These are phyloP conservation scores for Mycogone perniciosa DNA, from an alignment of 2,329 filamentous ascomycete genomes.

Conservation along the genomic window DNA sequence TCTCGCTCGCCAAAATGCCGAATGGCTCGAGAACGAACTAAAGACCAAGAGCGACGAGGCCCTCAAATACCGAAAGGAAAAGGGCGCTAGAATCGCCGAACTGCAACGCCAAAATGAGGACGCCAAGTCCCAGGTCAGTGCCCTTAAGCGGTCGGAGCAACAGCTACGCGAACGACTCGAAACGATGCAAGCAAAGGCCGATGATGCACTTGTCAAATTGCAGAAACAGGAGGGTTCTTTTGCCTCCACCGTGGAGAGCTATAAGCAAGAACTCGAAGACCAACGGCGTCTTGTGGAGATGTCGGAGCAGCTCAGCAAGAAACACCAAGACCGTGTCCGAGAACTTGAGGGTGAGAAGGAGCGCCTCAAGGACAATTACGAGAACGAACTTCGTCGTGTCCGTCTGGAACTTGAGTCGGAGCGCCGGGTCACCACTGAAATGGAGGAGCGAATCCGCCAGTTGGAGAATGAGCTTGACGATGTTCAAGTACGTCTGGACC, in stretches of 20 bases:
- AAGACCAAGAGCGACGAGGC: constrained; percentile 85
- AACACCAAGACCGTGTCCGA: constrained; percentile 62
- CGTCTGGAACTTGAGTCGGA: constrained; percentile 52
- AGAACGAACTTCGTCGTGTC: constrained; percentile 51
- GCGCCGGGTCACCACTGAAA: constrained; percentile 38
- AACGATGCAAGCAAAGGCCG: constrained; percentile 77
- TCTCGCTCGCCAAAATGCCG: constrained; percentile 78
- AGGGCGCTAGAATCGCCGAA: constrained; percentile 80
- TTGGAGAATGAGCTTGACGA: constrained; percentile 50
- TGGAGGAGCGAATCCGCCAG: constrained; percentile 43
- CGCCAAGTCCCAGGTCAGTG: constrained; percentile 66
- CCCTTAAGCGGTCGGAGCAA: constrained; percentile 71
- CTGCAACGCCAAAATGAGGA: constrained; percentile 88
- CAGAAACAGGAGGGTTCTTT: constrained; percentile 82
- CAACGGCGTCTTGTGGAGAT: constrained; percentile 75
- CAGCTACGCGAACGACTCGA: constrained; percentile 74
- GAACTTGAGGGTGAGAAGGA: constrained; percentile 62
- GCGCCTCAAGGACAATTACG: constrained; percentile 56
- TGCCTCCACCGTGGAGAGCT: constrained; percentile 75
- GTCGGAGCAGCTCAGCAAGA: constrained; percentile 68
- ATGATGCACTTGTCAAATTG: constrained; percentile 73
- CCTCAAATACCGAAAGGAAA: constrained; percentile 89
- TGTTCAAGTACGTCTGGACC: constrained; percentile 43
- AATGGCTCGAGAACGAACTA: constrained; percentile 88
- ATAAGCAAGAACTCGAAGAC: constrained; percentile 78